Evolutionary conservation across 2,329 filamentous ascomycete genomes (phyloP).

Genomic region (Paramyrothecium sp.): DNA sequence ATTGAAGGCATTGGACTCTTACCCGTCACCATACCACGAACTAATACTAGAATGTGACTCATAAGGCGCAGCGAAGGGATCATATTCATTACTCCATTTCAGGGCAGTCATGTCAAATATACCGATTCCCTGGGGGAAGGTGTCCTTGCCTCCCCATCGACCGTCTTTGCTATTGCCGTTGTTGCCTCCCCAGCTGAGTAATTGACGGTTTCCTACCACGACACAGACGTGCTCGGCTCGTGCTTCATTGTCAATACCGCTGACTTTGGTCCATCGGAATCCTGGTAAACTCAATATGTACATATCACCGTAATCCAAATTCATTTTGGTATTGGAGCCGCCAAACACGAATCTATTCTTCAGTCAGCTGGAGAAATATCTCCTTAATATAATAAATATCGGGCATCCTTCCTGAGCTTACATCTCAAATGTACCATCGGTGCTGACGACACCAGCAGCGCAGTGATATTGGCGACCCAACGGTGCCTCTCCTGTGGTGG

Average conservation of each 20-base stretch:
- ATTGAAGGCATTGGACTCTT: not conserved
- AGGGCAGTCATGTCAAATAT: not conserved
- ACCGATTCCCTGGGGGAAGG: not conserved
- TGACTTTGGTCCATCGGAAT: not conserved
- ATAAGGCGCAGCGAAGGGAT: not conserved
- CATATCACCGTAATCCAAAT: not conserved
- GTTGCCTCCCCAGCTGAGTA: not conserved
- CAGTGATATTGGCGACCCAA: not conserved
- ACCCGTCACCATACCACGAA: not conserved
- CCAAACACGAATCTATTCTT: not conserved
- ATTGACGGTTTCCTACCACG: not conserved
- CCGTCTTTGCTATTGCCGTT: no score
- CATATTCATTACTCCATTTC: not conserved
- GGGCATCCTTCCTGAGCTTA: not conserved
- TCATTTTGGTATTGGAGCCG: not conserved
- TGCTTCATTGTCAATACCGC: not conserved
- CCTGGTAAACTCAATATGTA: not conserved
- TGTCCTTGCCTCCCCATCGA: not conserved
- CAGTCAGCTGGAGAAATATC: not conserved
- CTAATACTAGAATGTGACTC: not conserved
- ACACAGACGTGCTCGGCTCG: not conserved
- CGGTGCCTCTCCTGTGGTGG: not conserved
- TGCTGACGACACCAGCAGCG: not conserved
- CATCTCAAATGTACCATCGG: not conserved
- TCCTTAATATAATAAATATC: no score